Evolutionary conservation across 2,329 filamentous ascomycete species (phyloP).

Genomic region (Lecanicillium sp.): DNA sequence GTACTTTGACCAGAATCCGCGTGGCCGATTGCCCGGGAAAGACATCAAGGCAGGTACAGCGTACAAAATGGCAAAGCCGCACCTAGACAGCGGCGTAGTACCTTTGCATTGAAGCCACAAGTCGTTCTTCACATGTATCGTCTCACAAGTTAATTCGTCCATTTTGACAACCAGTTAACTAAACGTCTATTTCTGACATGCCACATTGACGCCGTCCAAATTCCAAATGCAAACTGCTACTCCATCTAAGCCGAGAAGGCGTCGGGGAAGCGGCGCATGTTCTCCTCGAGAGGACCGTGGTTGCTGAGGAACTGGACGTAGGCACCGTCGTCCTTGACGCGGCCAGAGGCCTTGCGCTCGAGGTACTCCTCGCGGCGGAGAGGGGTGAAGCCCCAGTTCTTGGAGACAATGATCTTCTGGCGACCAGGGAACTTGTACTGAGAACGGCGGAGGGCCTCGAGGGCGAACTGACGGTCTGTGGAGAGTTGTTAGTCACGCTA

Average conservation of each 20-base stretch:
- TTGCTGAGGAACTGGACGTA: slow-evolving; percentile 99
- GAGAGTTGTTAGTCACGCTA: slow-evolving; percentile 14
- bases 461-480: slow-evolving; percentile 78
- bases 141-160: slow-evolving; percentile 25
- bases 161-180: slow-evolving; percentile 27
- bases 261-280: slow-evolving; percentile 92
- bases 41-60: too few relatives aligned
- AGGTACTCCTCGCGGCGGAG: slow-evolving; percentile 97
- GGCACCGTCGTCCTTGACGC: slow-evolving; percentile 94
- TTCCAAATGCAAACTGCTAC: slow-evolving; percentile 34
- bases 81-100: too few relatives aligned
- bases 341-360: slow-evolving; percentile 87
- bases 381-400: slow-evolving; percentile 99
- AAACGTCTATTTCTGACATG: slow-evolving; percentile 34
- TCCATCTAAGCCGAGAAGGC: slow-evolving; percentile 63
- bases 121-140: too few relatives aligned
- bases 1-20: too few relatives aligned
- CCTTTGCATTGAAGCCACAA: too few relatives aligned
- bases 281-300: slow-evolving; percentile 77
- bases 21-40: too few relatives aligned
- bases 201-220: slow-evolving; percentile 40
- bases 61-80: too few relatives aligned
- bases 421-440: slow-evolving; percentile 99
- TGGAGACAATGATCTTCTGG: slow-evolving; percentile 99
- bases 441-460: slow-evolving; percentile 97